phyloP scores from a whole-genome alignment of 2,329 filamentous ascomycete genomes.

The Stylonectria norvegica region DNA sequence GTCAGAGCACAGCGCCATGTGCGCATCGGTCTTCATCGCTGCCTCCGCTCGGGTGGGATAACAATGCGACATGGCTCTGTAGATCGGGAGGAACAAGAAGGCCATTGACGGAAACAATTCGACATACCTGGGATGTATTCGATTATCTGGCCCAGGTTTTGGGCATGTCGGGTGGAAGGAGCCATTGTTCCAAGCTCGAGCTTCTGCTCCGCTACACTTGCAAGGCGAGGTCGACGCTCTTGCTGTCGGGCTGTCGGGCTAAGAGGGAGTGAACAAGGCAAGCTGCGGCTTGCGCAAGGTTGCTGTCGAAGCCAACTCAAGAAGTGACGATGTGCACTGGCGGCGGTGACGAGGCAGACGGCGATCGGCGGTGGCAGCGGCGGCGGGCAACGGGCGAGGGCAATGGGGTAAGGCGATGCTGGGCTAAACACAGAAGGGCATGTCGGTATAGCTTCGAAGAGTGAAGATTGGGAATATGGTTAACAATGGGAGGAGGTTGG shows the following conservation, averaged over 20 bases:
- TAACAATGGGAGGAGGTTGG: slow-evolving; percentile 13
- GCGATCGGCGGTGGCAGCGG: slow-evolving; percentile 2
- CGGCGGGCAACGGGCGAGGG: slow-evolving; percentile 20
- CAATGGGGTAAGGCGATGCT: slow-evolving; percentile 11
- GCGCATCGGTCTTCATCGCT: slow-evolving; percentile 7
- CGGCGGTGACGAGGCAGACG: slow-evolving; percentile 2
- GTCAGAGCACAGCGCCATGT: background rate
- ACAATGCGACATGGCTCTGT: slow-evolving; percentile 31
- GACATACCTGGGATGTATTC: slow-evolving; percentile 88
- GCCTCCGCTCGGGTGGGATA: slow-evolving; percentile 18
- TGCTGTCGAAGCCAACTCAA: slow-evolving; percentile 5
- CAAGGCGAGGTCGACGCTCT: slow-evolving; percentile 7
- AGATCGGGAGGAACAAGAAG: slow-evolving; percentile 5
- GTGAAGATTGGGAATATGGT: slow-evolving; percentile 12
- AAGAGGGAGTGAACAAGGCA: slow-evolving; percentile 4
- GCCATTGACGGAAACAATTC: slow-evolving; percentile 3
- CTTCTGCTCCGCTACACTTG: slow-evolving; percentile 13
- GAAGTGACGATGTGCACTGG: slow-evolving; percentile 14
- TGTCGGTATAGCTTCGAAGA: slow-evolving; percentile 17
- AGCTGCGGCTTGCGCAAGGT: slow-evolving; percentile 2
- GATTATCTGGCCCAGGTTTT: slow-evolving; percentile 80
- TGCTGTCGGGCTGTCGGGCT: slow-evolving; percentile 6
- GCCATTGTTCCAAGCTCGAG: slow-evolving; percentile 42
- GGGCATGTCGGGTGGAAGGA: slow-evolving; percentile 47
- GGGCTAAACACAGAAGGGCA: slow-evolving; percentile 9